Conservation (phyloP, 495 filamentous ascomycete genomes). For the Penicillium cinerascens region DNA sequence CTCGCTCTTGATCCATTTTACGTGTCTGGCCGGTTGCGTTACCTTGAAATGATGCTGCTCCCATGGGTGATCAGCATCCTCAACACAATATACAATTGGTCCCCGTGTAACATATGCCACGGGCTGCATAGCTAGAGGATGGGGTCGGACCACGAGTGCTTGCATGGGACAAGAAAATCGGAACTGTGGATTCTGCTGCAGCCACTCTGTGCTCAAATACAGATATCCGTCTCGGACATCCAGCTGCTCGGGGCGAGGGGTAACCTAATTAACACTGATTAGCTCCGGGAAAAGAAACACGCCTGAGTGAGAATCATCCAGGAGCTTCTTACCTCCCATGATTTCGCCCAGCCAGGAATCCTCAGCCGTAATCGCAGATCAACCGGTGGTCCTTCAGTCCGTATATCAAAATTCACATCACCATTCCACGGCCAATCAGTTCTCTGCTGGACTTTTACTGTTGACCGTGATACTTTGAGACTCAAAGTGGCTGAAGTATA, state of each 20-base stretch:
- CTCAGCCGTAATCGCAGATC: conserved; percentile 40
- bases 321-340: conserved; percentile 32
- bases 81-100: conserved; percentile 56
- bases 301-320: too few species aligned
- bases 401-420: conserved; percentile 39
- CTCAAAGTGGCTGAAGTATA: conserved; percentile 46
- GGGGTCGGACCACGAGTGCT: conserved; percentile 45
- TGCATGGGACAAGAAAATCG: conserved; percentile 38
- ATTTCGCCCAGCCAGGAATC: conserved; percentile 49
- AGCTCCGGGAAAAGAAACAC: not conserved
- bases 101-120: conserved; percentile 50
- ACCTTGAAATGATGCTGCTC: conserved; percentile 55
- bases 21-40: not conserved
- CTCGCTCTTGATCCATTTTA: too few species aligned
- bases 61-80: conserved; percentile 57
- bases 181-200: conserved; percentile 28
- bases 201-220: conserved; percentile 35
- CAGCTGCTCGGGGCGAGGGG: conserved; percentile 14
- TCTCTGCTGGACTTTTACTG: conserved; percentile 42
- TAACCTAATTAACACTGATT: conserved; percentile 22
- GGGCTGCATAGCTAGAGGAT: conserved; percentile 50
- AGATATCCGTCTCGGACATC: conserved; percentile 47
- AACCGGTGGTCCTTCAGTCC: conserved; percentile 21
- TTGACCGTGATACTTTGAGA: conserved; percentile 32
- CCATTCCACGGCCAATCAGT: conserved; percentile 57